phyloP scores from a whole-genome alignment of 805 yeast species.

The Wickerhamomyces alni region DNA sequence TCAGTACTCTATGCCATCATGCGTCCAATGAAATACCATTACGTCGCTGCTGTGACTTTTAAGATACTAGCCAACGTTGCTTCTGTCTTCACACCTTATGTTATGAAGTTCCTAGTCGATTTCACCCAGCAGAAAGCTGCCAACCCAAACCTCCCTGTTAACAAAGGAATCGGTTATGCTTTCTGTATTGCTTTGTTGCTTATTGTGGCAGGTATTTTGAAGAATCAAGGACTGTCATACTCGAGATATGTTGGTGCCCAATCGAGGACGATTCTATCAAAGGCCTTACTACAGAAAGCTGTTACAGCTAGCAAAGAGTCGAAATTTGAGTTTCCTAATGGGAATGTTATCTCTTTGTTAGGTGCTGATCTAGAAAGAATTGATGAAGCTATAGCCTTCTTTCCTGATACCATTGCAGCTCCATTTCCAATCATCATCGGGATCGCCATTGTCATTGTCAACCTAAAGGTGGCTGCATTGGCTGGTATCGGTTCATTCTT shows the following conservation, averaged over 20 bases:
- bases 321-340: constrained; percentile 49
- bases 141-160: constrained; percentile 31
- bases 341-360: constrained; percentile 64
- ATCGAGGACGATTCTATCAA: constrained; percentile 58
- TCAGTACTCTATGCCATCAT: not conserved
- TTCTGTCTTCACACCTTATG: not conserved
- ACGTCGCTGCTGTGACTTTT: not conserved
- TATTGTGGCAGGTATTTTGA: constrained; percentile 36
- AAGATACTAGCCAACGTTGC: not conserved
- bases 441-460: constrained; percentile 49
- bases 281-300: constrained; percentile 60
- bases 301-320: constrained; percentile 49
- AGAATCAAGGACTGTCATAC: constrained; percentile 57
- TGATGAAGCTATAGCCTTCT: constrained; percentile 59
- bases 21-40: not conserved
- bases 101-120: constrained; percentile 40
- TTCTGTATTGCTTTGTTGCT: constrained; percentile 58
- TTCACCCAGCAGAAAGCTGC: constrained; percentile 38
- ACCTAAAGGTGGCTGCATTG: constrained; percentile 59
- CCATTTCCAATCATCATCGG: constrained; percentile 51
- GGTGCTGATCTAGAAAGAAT: constrained; percentile 74
- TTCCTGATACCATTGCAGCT: constrained; percentile 31
- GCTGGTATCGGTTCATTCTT: constrained; percentile 49
- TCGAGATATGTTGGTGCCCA: constrained; percentile 59
- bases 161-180: constrained; percentile 72